A percentile compares a stretch with the other conserved stretches of the same genome.
phyloP scores from a whole-genome alignment of 2,329 filamentous ascomycete species.

The Aspergillus aculeatus region DNA sequence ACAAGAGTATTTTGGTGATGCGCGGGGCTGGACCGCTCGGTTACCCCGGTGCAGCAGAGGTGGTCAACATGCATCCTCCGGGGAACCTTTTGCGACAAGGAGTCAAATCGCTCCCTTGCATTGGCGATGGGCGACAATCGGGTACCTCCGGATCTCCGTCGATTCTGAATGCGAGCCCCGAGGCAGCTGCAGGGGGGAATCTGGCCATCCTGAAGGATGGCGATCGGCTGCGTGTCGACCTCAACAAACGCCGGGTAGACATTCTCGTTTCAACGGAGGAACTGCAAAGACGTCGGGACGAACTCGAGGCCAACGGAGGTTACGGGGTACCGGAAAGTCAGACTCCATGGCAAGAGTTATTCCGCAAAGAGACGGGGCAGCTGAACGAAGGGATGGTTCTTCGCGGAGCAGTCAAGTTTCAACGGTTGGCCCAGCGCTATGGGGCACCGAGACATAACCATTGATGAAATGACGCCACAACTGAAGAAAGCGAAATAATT shows the following conservation, averaged over 20 bases:
- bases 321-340: constrained; percentile 44
- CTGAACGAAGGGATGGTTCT: constrained; percentile 51
- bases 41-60: constrained; percentile 53
- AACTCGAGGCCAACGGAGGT: constrained; percentile 40
- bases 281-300: constrained; percentile 39
- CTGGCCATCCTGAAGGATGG: constrained; percentile 52
- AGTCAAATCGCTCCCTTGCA: constrained; percentile 49
- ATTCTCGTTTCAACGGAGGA: constrained; percentile 48
- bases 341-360: constrained; percentile 54
- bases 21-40: constrained; percentile 51
- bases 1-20: constrained; percentile 50
- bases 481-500: neutral
- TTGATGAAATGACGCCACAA: constrained; percentile 20
- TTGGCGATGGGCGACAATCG: constrained; percentile 57
- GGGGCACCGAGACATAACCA: constrained; percentile 49
- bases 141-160: constrained; percentile 57
- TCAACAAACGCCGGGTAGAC: constrained; percentile 51
- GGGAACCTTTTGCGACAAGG: constrained; percentile 47
- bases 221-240: constrained; percentile 52
- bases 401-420: constrained; percentile 47
- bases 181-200: constrained; percentile 56
- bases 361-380: constrained; percentile 47
- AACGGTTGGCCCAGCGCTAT: constrained; percentile 46
- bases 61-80: constrained; percentile 55
- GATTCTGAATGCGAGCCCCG: constrained; percentile 57